phyloP scores from a whole-genome alignment of 2,329 filamentous ascomycete genomes.

The Nemania diffusa region DNA sequence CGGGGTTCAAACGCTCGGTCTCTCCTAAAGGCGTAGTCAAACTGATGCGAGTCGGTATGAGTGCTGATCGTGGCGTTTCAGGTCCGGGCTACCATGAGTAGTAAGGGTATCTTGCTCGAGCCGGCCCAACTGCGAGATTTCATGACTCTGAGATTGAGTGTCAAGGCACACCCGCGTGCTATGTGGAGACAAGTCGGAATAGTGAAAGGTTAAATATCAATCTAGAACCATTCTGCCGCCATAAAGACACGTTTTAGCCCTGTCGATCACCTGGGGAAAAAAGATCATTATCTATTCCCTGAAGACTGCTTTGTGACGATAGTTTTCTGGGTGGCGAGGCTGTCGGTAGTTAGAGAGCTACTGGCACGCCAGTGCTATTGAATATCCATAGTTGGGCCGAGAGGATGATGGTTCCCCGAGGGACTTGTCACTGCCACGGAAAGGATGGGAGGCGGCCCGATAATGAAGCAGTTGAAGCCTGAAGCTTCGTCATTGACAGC shows the following conservation, averaged over 20 bases:
- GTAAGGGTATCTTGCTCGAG: background rate
- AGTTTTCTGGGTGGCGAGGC: background rate
- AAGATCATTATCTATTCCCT: background rate
- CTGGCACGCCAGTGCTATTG: background rate
- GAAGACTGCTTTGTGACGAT: background rate
- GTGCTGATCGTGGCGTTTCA: background rate
- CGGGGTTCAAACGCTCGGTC: background rate
- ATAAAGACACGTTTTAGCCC: slow-evolving; percentile 1
- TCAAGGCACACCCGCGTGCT: slow-evolving; percentile 19
- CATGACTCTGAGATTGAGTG: slow-evolving; percentile 21
- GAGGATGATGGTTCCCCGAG: background rate
- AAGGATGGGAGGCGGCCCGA: background rate
- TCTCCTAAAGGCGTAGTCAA: background rate
- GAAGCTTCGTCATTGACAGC: background rate
- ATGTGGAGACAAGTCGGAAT: slow-evolving; percentile 8
- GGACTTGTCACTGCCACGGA: background rate
- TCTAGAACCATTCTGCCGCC: slow-evolving; percentile 13
- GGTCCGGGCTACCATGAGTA: background rate
- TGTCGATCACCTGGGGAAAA: slow-evolving; percentile 17
- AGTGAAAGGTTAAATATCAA: background rate
- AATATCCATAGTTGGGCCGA: background rate
- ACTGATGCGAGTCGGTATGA: background rate
- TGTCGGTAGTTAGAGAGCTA: background rate
- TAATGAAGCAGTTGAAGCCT: background rate
- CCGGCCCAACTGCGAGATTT: background rate